Evolutionary conservation across 2,329 filamentous ascomycete species (phyloP), one percentile per base, ranked within the genome.

Genomic region (Nemania sp.): DNA sequence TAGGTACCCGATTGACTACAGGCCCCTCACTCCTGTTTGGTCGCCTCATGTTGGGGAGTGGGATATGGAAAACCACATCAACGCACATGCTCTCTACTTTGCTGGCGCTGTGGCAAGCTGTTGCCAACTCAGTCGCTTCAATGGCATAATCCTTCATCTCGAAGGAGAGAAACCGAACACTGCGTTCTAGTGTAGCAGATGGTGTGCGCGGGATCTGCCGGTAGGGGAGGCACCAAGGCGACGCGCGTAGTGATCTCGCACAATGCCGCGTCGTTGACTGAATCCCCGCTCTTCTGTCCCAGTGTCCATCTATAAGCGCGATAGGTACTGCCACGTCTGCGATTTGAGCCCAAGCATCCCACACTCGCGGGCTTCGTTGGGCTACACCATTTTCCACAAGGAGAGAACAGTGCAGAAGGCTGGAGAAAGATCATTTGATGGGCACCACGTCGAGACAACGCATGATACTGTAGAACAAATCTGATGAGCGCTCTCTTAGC

Each of bases 71-170:
- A 41, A 46, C 37, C 44, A 56, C 30, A 47, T 43, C 22, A 15
- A 41, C 45, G 48, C 41, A 30, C 37, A 20, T 34, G 30, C 19
- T 24, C 28, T 15, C 46, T 52, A 44, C 40, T 43, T 47, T 17
- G 55, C 19, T 43, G 42, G 34, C 44, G 36, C 20, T 40, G 20
- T 31, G 28, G 40, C 49, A 44, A 51, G 41, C 36, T n/a, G 30
- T 31, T 56, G 56, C 56, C 52, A 56, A 34, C 52, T 59, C 56
- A 56, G 41, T 43, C 40, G 17, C 26, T 9, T 20, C 15, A 41
- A 24, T 34, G 8, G 17, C n/a, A 42, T 39, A n/a, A 3, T 33
- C 8, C 9, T 36, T 40, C 39, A 37, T 19, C 19, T 15, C 31
- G 14, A 40, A 41, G 14, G 12, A 22, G n/a, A 7, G n/a, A 31